phyloP scores from a whole-genome alignment of 768 basidiomycete species.

The Amanita jacksonii region DNA sequence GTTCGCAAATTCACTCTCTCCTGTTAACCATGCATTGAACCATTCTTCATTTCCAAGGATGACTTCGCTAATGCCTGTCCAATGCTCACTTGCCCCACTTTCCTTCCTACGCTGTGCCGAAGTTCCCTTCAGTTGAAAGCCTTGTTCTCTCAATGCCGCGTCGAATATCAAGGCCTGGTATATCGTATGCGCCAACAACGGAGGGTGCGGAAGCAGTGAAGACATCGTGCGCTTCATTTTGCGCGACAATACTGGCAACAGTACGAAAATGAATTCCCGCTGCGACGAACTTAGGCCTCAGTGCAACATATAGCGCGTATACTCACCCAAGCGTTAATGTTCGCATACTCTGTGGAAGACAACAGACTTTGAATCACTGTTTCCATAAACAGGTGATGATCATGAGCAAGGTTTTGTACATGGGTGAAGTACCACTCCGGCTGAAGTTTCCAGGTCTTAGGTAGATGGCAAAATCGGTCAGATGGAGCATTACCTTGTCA shows the following conservation, averaged over 20 bases:
- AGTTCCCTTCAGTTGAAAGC: constrained; percentile 54
- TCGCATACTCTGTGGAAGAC: constrained; percentile 46
- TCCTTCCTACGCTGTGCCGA: constrained; percentile 19
- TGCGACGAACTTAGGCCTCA: constrained; percentile 20
- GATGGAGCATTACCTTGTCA: constrained; percentile 60
- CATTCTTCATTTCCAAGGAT: constrained; percentile 79
- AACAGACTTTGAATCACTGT: constrained; percentile 63
- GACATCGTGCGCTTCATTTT: constrained; percentile 74
- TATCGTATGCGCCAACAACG: constrained; percentile 89
- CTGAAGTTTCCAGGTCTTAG: constrained; percentile 27
- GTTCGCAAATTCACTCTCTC: constrained; percentile 83
- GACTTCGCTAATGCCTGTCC: constrained; percentile 75
- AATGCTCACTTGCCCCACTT: constrained; percentile 19
- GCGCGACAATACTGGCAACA: constrained; percentile 67
- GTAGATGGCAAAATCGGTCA: background rate
- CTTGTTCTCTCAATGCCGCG: constrained; percentile 61
- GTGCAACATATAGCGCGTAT: background rate
- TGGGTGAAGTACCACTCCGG: constrained; percentile 98
- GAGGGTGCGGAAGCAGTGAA: constrained; percentile 62
- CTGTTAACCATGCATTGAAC: constrained; percentile 87
- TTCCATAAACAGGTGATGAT: constrained; percentile 78
- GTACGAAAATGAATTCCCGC: constrained; percentile 76
- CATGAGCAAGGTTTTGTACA: constrained; percentile 77
- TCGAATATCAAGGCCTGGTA: constrained; percentile 91
- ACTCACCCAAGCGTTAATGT: constrained; percentile 70